phyloP scores from a whole-genome alignment of 2,329 filamentous ascomycete genomes.

The Leptographium lundbergii region DNA sequence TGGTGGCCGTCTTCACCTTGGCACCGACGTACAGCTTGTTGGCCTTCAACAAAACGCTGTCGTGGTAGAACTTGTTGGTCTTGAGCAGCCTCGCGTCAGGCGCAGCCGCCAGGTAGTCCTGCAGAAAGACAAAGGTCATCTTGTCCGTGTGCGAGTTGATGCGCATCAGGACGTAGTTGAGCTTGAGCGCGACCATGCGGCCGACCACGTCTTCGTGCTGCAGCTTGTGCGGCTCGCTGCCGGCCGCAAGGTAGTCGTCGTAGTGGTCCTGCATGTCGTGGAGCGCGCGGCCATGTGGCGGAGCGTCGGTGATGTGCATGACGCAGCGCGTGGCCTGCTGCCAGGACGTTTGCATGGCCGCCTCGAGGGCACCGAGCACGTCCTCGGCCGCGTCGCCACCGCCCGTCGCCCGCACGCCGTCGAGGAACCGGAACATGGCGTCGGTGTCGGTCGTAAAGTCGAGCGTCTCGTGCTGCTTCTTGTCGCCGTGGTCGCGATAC shows the following conservation, averaged over 20 bases:
- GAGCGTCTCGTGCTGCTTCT: slow-evolving; percentile 16
- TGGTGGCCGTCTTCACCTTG: background rate
- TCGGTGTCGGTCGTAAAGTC: slow-evolving; percentile 18
- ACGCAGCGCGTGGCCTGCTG: slow-evolving; percentile 20
- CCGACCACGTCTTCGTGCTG: slow-evolving; percentile 14
- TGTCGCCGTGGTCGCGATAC: slow-evolving; percentile 23
- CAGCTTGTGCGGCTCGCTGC: slow-evolving; percentile 19
- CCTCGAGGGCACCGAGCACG: slow-evolving; percentile 21
- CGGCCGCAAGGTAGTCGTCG: slow-evolving; percentile 15
- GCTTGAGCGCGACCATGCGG: slow-evolving; percentile 14
- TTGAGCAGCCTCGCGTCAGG: slow-evolving; percentile 14
- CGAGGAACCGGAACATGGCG: slow-evolving; percentile 15
- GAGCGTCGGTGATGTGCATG: slow-evolving; percentile 21
- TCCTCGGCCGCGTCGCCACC: slow-evolving; percentile 23
- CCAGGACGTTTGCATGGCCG: slow-evolving; percentile 21
- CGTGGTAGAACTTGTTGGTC: slow-evolving; percentile 13
- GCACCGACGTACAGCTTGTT: background rate
- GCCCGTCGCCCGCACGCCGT: slow-evolving; percentile 13
- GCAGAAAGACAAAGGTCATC: slow-evolving; percentile 16
- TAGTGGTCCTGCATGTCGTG: slow-evolving; percentile 9
- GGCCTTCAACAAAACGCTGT: background rate
- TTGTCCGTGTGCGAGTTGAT: slow-evolving; percentile 17
- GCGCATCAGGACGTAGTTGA: slow-evolving; percentile 22
- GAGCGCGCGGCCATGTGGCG: slow-evolving; percentile 17
- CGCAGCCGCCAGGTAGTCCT: slow-evolving; percentile 13